Conservation (phyloP, 164 flowering plant species). For the Cinnamomum micranthum region DNA sequence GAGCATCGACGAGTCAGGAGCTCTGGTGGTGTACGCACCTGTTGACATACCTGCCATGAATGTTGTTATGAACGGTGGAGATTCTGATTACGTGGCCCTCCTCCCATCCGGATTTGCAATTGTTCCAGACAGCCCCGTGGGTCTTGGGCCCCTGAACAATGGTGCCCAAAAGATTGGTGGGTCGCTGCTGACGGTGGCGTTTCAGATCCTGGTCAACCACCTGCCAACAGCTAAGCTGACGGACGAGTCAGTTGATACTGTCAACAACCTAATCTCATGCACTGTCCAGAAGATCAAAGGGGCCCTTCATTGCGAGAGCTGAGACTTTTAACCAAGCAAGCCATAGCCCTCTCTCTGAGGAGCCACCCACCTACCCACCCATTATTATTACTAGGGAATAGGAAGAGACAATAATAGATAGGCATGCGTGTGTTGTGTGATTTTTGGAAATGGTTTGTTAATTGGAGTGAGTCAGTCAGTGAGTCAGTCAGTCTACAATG, state of each 20-base stretch:
- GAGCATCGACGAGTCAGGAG: slow-evolving; percentile 78
- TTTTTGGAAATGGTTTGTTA: too few species aligned
- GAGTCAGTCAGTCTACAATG: slow-evolving; percentile 3
- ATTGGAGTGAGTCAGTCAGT: neutral
- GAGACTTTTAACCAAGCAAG: neutral
- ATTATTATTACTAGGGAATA: neutral
- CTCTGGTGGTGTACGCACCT: slow-evolving; percentile 96
- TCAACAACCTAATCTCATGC: slow-evolving; percentile 88
- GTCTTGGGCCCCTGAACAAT: slow-evolving; percentile 18
- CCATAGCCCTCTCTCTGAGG: neutral
- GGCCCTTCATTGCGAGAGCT: slow-evolving; percentile 82
- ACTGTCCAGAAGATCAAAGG: slow-evolving; percentile 96
- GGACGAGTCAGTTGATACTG: slow-evolving; percentile 95
- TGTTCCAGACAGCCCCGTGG: slow-evolving; percentile 69
- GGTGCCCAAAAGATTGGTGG: slow-evolving; percentile 42
- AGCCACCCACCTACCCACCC: neutral
- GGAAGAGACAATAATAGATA: neutral
- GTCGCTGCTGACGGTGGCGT: slow-evolving; percentile 86
- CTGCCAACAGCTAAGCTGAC: slow-evolving; percentile 93
- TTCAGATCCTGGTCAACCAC: slow-evolving; percentile 88
- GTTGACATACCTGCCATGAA: slow-evolving; percentile 98
- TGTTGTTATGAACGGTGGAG: slow-evolving; percentile 96
- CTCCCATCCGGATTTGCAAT: slow-evolving; percentile 91
- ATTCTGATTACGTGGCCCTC: slow-evolving; percentile 88
- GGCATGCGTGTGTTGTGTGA: neutral